phyloP scores from a whole-genome alignment of 1,284 basidiomycete species.

The Fomes fomentarius region DNA sequence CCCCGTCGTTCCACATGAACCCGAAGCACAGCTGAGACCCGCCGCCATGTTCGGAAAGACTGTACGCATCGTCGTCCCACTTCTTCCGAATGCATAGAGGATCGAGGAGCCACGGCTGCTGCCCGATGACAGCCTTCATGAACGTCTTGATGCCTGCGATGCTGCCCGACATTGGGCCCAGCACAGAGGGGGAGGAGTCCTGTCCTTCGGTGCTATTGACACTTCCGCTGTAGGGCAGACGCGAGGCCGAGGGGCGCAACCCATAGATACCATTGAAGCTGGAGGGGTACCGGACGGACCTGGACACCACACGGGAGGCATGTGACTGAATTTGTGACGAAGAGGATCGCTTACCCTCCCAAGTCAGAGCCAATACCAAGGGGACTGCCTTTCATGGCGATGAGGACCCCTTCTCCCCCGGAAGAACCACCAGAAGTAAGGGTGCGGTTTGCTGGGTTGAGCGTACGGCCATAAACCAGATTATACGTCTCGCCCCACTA shows the following conservation, averaged over 20 bases:
- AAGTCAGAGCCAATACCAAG: constrained; percentile 76
- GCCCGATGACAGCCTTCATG: constrained; percentile 22
- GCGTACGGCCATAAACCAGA: constrained; percentile 49
- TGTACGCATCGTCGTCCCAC: constrained; percentile 29
- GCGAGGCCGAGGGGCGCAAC: constrained; percentile 61
- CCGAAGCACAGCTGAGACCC: constrained; percentile 45
- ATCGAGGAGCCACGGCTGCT: constrained; percentile 26
- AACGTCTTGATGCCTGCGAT: constrained; percentile 26
- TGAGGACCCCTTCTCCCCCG: constrained; percentile 60
- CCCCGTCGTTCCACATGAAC: constrained; percentile 48
- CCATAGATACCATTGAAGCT: constrained; percentile 81
- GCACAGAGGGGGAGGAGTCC: constrained; percentile 18
- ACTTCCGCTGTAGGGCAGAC: constrained; percentile 26
- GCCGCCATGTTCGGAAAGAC: constrained; percentile 40
- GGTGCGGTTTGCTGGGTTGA: constrained; percentile 53
- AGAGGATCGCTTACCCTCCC: constrained; percentile 49
- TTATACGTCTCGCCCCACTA: constrained; percentile 46
- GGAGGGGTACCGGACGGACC: constrained; percentile 72
- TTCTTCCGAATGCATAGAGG: constrained; percentile 25
- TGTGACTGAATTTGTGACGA: constrained; percentile 44
- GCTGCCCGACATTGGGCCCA: constrained; percentile 27
- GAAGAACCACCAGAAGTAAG: constrained; percentile 57
- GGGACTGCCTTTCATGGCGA: constrained; percentile 64
- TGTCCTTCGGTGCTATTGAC: constrained; percentile 28
- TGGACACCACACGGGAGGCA: constrained; percentile 36